Conservation (phyloP, 345 rosid genomes). For the Anastatica hierochuntica region DNA sequence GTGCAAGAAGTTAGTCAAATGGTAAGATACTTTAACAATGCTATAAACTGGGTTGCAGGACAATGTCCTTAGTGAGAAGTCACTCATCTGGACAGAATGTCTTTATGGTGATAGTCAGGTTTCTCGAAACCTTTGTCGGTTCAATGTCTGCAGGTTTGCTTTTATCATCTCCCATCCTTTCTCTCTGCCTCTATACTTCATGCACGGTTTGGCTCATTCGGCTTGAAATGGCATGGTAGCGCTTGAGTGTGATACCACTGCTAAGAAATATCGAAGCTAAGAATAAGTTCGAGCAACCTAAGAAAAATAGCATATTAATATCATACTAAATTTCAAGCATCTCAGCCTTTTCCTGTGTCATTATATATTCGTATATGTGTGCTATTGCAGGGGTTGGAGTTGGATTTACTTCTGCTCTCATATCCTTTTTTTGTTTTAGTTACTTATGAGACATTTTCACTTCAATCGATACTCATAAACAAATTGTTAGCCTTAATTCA, state of each 20-base stretch:
- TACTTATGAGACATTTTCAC: slow-evolving; percentile 3
- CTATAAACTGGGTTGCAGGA: slow-evolving; percentile 49
- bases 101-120: slow-evolving; percentile 73
- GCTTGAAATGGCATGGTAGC: too few species aligned
- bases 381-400: slow-evolving; percentile 83
- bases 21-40: slow-evolving; percentile 14
- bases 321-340: background rate
- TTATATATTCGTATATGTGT: background rate
- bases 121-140: slow-evolving; percentile 95
- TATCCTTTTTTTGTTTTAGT: slow-evolving; percentile 51
- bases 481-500: slow-evolving; percentile 62
- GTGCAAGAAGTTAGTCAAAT: slow-evolving; percentile 1
- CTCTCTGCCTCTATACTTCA: background rate
- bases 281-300: too few species aligned
- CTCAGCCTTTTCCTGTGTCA: slow-evolving; percentile 1
- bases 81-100: slow-evolving; percentile 62
- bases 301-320: background rate
- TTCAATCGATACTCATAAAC: slow-evolving; percentile 1
- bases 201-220: slow-evolving; percentile 7
- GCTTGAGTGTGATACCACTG: too few species aligned
- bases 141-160: slow-evolving; percentile 90
- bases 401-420: slow-evolving; percentile 91
- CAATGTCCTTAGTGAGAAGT: slow-evolving; percentile 86
- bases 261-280: too few species aligned
- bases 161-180: slow-evolving; percentile 4